phyloP scores from a whole-genome alignment of 768 basidiomycete species.

The Xerocomellus chrysenteron region DNA sequence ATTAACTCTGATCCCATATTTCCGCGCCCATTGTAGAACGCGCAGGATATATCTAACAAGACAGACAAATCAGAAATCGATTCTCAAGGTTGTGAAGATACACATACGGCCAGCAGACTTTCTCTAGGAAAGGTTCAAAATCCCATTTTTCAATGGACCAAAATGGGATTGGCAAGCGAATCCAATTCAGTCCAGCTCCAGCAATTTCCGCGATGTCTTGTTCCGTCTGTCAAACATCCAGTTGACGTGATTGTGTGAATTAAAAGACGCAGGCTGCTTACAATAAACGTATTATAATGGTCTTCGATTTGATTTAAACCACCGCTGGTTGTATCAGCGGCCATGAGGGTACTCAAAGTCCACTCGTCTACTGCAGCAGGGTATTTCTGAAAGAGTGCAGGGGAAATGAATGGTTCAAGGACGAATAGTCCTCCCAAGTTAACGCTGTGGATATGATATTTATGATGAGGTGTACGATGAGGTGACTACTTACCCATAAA shows the following conservation, averaged over 20 bases:
- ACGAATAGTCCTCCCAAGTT: conserved; percentile 78
- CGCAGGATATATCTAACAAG: conserved; percentile 64
- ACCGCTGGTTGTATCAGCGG: conserved; percentile 59
- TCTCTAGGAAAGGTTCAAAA: conserved; percentile 74
- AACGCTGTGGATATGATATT: conserved; percentile 39
- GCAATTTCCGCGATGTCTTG: conserved; percentile 89
- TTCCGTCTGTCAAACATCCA: conserved; percentile 58
- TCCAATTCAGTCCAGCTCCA: conserved; percentile 82
- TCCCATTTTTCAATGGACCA: conserved; percentile 82
- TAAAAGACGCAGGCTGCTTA: conserved; percentile 36
- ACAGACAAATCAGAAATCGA: not conserved
- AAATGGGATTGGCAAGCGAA: conserved; percentile 77
- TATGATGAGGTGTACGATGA: conserved; percentile 1
- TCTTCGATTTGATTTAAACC: conserved; percentile 65
- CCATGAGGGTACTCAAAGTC: conserved; percentile 65
- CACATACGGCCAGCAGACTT: conserved; percentile 70
- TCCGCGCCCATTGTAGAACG: conserved; percentile 78
- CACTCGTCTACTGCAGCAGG: conserved; percentile 60
- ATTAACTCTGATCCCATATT: conserved; percentile 84
- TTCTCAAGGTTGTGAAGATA: not conserved
- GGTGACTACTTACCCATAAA: conserved; percentile 50
- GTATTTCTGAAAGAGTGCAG: conserved; percentile 62
- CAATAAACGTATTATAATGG: conserved; percentile 83
- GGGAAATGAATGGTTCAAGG: conserved; percentile 77
- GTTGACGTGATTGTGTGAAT: not conserved